These are phyloP conservation scores for Lasiosphaeriaceae sp. DNA, from an alignment of 495 filamentous ascomycete genomes.

Conservation along the genomic window DNA sequence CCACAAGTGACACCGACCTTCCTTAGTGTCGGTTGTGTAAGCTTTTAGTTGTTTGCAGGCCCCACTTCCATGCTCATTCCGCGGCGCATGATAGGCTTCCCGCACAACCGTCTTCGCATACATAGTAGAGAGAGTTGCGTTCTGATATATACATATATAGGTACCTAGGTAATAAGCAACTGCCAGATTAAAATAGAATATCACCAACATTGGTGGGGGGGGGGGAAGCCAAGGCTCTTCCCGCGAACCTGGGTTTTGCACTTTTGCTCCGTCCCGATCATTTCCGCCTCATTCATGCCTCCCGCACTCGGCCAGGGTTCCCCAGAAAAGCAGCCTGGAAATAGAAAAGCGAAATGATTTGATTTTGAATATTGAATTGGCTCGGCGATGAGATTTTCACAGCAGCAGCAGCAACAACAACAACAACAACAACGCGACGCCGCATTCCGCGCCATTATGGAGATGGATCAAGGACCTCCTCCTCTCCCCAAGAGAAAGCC, in stretches of 20 bases:
- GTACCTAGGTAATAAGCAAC: background rate
- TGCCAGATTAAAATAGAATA: background rate
- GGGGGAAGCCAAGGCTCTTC: too few species aligned
- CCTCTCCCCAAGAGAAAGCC: slow-evolving; percentile 22
- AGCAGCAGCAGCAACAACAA: background rate
- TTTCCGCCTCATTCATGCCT: background rate
- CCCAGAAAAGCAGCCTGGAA: background rate
- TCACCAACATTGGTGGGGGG: background rate
- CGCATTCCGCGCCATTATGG: too few species aligned
- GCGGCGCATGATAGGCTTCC: background rate
- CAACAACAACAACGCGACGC: too few species aligned
- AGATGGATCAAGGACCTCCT: background rate
- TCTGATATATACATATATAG: too few species aligned
- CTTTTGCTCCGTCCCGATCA: background rate
- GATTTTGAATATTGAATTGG: background rate
- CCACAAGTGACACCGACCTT: too few species aligned
- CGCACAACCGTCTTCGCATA: too few species aligned
- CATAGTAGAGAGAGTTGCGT: too few species aligned
- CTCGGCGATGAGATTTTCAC: background rate
- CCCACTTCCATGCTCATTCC: background rate
- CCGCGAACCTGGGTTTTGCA: too few species aligned
- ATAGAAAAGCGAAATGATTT: background rate
- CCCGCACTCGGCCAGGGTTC: background rate
- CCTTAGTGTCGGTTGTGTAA: background rate
- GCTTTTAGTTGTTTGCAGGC: background rate